phyloP scores from a whole-genome alignment of 306 rosid species.

The Astragalus membranaceus region DNA sequence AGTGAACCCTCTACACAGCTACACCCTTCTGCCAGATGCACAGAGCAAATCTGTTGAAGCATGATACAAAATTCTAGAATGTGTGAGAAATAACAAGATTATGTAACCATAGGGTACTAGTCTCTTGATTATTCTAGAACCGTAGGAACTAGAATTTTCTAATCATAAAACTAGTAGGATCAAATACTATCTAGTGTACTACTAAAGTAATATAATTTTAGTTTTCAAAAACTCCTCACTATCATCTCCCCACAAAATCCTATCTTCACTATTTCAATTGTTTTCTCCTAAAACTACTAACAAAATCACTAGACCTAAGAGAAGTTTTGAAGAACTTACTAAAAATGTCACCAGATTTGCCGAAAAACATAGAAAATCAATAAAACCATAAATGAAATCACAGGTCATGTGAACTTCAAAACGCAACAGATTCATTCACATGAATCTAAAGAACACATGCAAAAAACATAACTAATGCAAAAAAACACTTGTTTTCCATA shows the following conservation, averaged over 20 bases:
- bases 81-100: no score
- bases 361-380: neutral
- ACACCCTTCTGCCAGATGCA: neutral
- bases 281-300: no score
- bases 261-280: no score
- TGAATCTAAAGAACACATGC: neutral
- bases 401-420: neutral
- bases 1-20: neutral
- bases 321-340: neutral
- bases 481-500: neutral
- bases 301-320: conserved; percentile 1
- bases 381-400: neutral
- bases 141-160: no score
- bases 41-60: neutral
- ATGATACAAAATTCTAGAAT: no score
- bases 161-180: no score
- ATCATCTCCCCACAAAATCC: no score
- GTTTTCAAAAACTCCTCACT: no score
- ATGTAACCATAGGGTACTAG: no score
- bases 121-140: no score
- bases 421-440: neutral
- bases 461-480: neutral
- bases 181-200: no score
- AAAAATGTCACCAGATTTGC: neutral
- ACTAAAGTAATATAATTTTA: no score